Percentiles rank a stretch among this genome's conserved stretches.
Evolutionary conservation across 2,329 filamentous ascomycete species (phyloP).

Genomic region (Fusarium equiseti): DNA sequence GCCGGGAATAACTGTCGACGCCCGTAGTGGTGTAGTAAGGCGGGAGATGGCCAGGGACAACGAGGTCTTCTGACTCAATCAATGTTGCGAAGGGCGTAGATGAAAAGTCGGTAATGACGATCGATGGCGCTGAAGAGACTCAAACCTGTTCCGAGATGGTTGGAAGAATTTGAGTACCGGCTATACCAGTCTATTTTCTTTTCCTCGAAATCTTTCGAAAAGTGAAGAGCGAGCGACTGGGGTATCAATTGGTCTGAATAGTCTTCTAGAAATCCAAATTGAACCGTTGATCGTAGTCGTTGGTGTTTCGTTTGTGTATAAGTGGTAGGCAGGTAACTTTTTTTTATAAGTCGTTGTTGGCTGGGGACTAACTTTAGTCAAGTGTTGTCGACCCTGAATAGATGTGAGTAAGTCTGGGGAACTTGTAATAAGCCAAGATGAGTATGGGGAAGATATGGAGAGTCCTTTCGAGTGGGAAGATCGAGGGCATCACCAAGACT

Average conservation of each 20-base stretch:
- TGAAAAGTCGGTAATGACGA: conserved; percentile 32
- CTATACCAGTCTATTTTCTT: conserved; percentile 25
- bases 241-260: conserved; percentile 29
- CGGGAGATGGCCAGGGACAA: conserved; percentile 40
- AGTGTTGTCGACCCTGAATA: conserved; percentile 20
- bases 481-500: conserved; percentile 44
- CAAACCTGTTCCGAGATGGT: conserved; percentile 36
- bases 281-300: background rate
- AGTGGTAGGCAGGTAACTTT: conserved; percentile 30
- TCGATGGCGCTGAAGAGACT: conserved; percentile 15
- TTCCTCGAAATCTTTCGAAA: conserved; percentile 12
- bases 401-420: conserved; percentile 37
- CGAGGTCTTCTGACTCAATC: conserved; percentile 30
- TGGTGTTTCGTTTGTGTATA: conserved; percentile 25
- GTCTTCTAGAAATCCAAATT: conserved; percentile 15
- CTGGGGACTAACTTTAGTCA: conserved; percentile 27
- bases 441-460: conserved; percentile 41
- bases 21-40: conserved; percentile 22
- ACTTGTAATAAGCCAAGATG: conserved; percentile 29
- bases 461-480: conserved; percentile 36
- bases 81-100: conserved; percentile 17
- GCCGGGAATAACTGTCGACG: conserved; percentile 20
- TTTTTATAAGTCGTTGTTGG: conserved; percentile 26
- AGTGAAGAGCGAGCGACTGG: conserved; percentile 12
- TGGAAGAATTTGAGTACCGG: conserved; percentile 36